These are phyloP conservation scores for Ophiosphaerella korrae DNA, from an alignment of 2,329 filamentous ascomycete species.

Conservation along the genomic window DNA sequence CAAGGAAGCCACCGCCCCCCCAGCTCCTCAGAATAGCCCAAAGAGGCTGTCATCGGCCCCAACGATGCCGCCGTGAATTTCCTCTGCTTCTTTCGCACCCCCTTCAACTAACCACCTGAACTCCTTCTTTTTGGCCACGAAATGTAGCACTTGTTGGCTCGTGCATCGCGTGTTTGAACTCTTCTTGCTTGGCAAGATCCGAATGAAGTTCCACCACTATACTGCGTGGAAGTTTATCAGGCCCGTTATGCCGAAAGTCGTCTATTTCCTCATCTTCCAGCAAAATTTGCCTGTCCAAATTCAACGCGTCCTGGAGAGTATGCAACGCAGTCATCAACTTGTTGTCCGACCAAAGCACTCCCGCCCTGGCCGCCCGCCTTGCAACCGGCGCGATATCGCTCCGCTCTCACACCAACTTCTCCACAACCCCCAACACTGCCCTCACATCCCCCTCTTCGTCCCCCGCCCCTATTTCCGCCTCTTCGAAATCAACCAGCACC, in stretches of 20 bases:
- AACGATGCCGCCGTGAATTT: background rate
- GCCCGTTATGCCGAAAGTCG: constrained; percentile 9
- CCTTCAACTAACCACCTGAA: background rate
- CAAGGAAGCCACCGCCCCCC: background rate
- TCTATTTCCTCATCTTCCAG: background rate
- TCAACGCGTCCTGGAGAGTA: background rate
- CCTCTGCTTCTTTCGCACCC: no score
- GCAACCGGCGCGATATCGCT: constrained; percentile 6
- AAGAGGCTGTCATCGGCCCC: background rate
- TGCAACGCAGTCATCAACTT: background rate
- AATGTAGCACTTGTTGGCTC: constrained; percentile 5
- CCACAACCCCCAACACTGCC: constrained; percentile 6
- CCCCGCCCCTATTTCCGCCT: background rate
- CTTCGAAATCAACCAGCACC: constrained; percentile 9
- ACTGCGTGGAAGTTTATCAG: background rate
- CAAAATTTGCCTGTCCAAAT: background rate
- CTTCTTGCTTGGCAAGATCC: constrained; percentile 11
- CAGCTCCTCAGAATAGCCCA: background rate
- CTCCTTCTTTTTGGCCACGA: background rate
- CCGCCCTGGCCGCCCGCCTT: background rate
- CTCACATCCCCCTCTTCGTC: constrained; percentile 2
- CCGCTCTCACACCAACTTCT: constrained; percentile 6
- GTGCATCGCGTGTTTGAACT: constrained; percentile 2
- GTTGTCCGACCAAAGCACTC: background rate
- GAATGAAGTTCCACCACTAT: constrained; percentile 9